Percentiles rank a stretch among this genome's conserved stretches.
Evolutionary conservation across 805 yeast species (phyloP).

Genomic region (Sungouiella thailandica): DNA sequence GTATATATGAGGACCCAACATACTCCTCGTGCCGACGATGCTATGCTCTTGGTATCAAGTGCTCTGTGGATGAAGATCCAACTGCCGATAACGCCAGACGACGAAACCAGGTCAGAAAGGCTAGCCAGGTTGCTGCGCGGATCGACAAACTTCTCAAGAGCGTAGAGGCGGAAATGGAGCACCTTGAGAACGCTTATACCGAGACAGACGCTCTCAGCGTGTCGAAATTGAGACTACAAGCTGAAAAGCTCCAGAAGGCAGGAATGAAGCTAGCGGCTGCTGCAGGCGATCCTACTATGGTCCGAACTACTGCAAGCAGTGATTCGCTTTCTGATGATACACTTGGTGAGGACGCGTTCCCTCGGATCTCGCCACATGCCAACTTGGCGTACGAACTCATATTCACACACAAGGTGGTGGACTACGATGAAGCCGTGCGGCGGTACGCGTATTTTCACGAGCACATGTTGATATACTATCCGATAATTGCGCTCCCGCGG

Average conservation of each 20-base stretch:
- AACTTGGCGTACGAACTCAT: slow-evolving; percentile 37
- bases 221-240: neutral
- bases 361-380: neutral
- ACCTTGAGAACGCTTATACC: neutral
- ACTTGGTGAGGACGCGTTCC: neutral
- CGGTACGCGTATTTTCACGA: slow-evolving; percentile 32
- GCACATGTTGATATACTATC: slow-evolving; percentile 43
- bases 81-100: slow-evolving; percentile 30
- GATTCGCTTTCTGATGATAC: neutral
- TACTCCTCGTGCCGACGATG: slow-evolving; percentile 43
- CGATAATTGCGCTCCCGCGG: slow-evolving; percentile 40
- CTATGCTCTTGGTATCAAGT: slow-evolving; percentile 36
- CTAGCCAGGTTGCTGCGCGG: slow-evolving; percentile 1
- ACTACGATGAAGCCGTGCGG: slow-evolving; percentile 27
- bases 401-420: slow-evolving; percentile 26
- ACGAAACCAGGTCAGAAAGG: slow-evolving; percentile 1
- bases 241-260: neutral
- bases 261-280: neutral
- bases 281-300: neutral
- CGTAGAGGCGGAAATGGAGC: slow-evolving; percentile 3
- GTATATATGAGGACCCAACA: slow-evolving; percentile 45
- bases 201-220: neutral
- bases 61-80: slow-evolving; percentile 51
- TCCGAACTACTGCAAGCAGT: neutral
- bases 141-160: slow-evolving; percentile 3